phyloP scores from a whole-genome alignment of 116 monocot species.

The Papilionanthe hybrid region DNA sequence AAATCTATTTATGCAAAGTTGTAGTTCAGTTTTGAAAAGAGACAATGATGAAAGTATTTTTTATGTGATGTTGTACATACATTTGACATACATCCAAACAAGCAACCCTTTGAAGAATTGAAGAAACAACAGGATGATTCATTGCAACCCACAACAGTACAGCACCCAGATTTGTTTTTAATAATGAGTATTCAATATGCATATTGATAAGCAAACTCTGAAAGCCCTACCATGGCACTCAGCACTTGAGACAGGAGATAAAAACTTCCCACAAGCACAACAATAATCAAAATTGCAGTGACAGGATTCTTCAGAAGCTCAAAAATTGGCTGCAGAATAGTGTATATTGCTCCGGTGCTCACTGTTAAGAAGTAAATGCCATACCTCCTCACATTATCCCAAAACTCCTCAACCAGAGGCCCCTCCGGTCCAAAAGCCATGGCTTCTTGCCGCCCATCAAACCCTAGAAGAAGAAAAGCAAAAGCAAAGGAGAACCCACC shows the following conservation, averaged over 20 bases:
- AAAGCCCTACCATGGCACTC: slow-evolving; percentile 68
- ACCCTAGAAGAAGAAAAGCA: slow-evolving; percentile 15
- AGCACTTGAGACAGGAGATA: slow-evolving; percentile 67
- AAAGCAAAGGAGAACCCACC: slow-evolving; percentile 35
- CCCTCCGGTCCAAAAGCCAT: slow-evolving; percentile 71
- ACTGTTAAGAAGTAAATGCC: slow-evolving; percentile 63
- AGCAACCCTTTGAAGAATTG: too few relatives aligned
- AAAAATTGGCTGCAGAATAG: slow-evolving; percentile 45
- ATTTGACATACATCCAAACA: too few relatives aligned
- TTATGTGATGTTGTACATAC: too few relatives aligned
- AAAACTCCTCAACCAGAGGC: slow-evolving; percentile 77
- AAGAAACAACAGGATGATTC: too few relatives aligned
- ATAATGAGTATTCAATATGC: slow-evolving; percentile 11
- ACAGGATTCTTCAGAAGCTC: slow-evolving; percentile 79
- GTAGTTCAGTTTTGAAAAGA: too few relatives aligned
- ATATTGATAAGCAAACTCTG: slow-evolving; percentile 58
- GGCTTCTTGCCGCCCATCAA: slow-evolving; percentile 32
- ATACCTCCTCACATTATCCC: slow-evolving; percentile 86
- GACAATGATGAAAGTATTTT: too few relatives aligned
- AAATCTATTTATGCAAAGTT: too few relatives aligned
- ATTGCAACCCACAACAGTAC: too few relatives aligned
- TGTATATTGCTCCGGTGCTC: slow-evolving; percentile 59
- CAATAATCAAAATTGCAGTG: slow-evolving; percentile 54
- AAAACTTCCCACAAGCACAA: slow-evolving; percentile 37
- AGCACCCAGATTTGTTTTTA: too few relatives aligned